Evolutionary conservation across 495 filamentous ascomycete genomes (phyloP), one percentile per base, ranked within the genome.

Genomic region (Neurospora tetrasperma): DNA sequence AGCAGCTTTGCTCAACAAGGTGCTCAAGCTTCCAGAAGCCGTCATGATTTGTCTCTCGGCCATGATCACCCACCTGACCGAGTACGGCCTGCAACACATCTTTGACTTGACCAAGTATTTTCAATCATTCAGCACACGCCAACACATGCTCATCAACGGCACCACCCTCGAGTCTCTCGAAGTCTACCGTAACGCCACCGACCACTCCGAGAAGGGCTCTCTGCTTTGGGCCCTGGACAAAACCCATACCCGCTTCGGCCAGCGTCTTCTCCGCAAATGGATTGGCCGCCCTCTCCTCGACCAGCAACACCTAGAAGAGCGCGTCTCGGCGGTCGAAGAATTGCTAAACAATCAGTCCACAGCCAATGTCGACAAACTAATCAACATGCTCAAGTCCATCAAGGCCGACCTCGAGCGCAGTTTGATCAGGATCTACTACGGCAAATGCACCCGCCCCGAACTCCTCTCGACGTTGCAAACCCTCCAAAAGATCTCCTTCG

Each of bases 61-160:
- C 9, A 97, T 99, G 94, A 98, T 99, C 74, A 92, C 89, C 9
- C 94, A 99, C 78, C 85, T 99, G 81, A 89, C 90, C 38, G 94
- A 96, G 71, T 99, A 98, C 74, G 94, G 94, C 2, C 85, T 99
- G 48, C 91, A 99, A 78, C 94, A 99, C 83, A 93, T 99, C 43
- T 97, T 99, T 75, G 92, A 97, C 78, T 81, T 99, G 42, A 98
- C 96, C 9, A 97, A 97, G 74, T 97, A 98, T 78, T 99, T 99
- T 81, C 92, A 98, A 78, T 92, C 94, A 0, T 99, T 99, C 81
- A 97, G 92, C 77, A 92, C 95, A 3, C 86, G 96, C 39, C 94
- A 94, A 16, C 94, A 98, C 76, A 98, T 99, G 96, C 85, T 98
- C 4, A 85, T 99, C 73, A 98, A 97, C 77, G 96, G 94, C 20